Percentiles rank a stretch among this genome's conserved stretches.
Evolutionary conservation across 331 rosid genomes (phyloP).

Genomic region (Pyracantha coccinea): DNA sequence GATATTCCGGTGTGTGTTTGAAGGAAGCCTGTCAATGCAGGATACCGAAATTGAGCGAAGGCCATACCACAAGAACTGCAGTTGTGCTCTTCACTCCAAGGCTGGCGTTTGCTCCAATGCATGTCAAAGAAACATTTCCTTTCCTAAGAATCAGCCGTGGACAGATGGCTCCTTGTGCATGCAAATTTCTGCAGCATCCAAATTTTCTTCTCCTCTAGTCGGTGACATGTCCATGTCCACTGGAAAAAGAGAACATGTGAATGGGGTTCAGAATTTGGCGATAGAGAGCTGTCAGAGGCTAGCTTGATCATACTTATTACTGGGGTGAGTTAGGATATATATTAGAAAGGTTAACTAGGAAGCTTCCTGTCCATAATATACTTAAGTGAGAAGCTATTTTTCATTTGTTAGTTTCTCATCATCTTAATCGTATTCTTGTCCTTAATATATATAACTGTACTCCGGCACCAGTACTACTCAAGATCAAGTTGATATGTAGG

Average conservation of each 20-base stretch:
- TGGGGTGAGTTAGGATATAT: background rate
- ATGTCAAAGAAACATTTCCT: slow-evolving; percentile 11
- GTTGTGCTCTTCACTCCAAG: slow-evolving; percentile 26
- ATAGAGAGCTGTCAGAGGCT: background rate
- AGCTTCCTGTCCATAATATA: too few species aligned
- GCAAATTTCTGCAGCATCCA: background rate
- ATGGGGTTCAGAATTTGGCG: background rate
- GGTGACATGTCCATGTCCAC: background rate
- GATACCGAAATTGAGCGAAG: slow-evolving; percentile 23
- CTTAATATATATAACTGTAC: background rate
- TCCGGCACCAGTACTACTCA: background rate
- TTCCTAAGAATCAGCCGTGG: slow-evolving; percentile 7
- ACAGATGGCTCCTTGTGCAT: background rate
- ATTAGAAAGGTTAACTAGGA: background rate
- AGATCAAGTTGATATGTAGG: background rate
- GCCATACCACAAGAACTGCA: slow-evolving; percentile 36
- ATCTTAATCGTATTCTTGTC: background rate
- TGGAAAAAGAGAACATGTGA: background rate
- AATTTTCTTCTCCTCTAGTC: background rate
- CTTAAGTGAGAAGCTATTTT: background rate
- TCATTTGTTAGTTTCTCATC: background rate
- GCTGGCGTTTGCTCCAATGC: background rate
- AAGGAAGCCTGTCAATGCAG: slow-evolving; percentile 20
- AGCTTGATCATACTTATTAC: background rate
- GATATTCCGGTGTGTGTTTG: slow-evolving; percentile 13